Evolutionary conservation across 23 red algal genomes (phyloP).

Genomic region (Cyanidiococcus yangmingshanensis): DNA sequence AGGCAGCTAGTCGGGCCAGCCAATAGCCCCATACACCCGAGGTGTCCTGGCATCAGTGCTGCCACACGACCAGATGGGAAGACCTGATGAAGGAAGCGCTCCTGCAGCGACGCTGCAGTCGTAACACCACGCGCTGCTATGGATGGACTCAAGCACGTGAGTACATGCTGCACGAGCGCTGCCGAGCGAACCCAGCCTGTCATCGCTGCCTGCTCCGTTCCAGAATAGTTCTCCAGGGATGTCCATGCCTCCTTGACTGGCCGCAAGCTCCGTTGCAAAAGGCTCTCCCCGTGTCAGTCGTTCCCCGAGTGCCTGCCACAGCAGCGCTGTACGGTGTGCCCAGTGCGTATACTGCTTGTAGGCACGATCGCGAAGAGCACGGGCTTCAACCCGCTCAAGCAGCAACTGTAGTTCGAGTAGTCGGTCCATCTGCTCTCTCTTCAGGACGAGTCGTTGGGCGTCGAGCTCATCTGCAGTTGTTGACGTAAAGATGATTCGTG

Average conservation of each 20-base stretch:
- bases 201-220: neutral
- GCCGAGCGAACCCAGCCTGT: neutral
- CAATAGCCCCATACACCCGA: neutral
- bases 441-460: neutral
- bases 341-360: constrained; percentile 13
- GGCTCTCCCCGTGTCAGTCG: neutral
- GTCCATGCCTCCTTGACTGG: neutral
- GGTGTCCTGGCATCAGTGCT: constrained; percentile 1
- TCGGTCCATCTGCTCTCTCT: neutral
- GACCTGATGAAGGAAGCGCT: neutral
- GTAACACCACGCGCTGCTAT: neutral
- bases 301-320: neutral
- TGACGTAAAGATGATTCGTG: neutral
- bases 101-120: neutral
- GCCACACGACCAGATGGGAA: neutral
- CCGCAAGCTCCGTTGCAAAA: neutral
- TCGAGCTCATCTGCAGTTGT: constrained; percentile 8
- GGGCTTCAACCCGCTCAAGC: neutral
- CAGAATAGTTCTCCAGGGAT: neutral
- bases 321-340: neutral
- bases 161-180: neutral
- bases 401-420: neutral
- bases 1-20: constrained; percentile 5
- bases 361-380: neutral
- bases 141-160: neutral